phyloP scores from a whole-genome alignment of 2,329 filamentous ascomycete genomes.

The Lasiodiplodia sp. region DNA sequence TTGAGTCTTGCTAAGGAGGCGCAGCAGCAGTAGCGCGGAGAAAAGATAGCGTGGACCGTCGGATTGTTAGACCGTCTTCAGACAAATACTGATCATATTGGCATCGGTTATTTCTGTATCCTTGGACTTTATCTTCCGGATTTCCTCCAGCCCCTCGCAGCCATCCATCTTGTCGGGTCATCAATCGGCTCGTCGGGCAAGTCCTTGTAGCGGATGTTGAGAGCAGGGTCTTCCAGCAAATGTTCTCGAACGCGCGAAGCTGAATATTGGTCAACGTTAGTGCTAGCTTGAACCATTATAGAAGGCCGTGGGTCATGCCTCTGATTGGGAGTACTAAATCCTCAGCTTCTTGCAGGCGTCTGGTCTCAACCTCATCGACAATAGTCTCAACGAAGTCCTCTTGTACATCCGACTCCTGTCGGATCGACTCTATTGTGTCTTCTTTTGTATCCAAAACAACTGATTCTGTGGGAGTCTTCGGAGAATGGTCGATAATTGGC shows the following conservation, averaged over 20 bases:
- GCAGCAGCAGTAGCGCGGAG: no score
- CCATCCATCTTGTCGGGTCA: constrained; percentile 1
- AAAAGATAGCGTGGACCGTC: no score
- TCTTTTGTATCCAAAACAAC: background rate
- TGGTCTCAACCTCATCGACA: background rate
- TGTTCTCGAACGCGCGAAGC: constrained; percentile 5
- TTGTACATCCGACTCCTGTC: background rate
- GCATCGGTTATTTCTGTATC: background rate
- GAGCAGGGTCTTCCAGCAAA: background rate
- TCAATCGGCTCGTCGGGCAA: background rate
- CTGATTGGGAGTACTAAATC: background rate
- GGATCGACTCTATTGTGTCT: background rate
- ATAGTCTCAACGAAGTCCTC: constrained; percentile 8
- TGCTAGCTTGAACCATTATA: background rate
- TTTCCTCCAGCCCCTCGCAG: background rate
- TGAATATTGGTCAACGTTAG: background rate
- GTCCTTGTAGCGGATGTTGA: background rate
- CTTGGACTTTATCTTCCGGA: background rate
- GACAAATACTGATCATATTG: no score
- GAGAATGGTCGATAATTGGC: background rate
- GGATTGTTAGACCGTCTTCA: no score
- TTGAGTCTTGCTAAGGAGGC: no score
- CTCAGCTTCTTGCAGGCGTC: background rate
- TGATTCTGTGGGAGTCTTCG: background rate
- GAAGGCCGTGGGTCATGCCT: background rate